These are phyloP conservation scores for Aschersonia sp. DNA, from an alignment of 2,329 filamentous ascomycete genomes.

Conservation along the genomic window DNA sequence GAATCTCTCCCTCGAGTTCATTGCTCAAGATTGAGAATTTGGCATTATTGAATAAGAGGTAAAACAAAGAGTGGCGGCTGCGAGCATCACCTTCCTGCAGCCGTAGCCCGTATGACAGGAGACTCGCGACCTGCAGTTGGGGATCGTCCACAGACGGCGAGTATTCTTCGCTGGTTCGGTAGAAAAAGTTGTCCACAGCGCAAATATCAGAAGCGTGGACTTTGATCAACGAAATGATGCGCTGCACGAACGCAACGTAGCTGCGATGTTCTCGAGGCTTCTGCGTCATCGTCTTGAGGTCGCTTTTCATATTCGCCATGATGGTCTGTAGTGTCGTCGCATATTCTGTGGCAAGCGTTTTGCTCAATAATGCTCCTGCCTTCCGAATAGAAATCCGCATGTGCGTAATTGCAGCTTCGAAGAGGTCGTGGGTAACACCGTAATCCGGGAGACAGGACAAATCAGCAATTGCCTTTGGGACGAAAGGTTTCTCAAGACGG, in stretches of 20 bases:
- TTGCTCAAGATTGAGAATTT: constrained; percentile 36
- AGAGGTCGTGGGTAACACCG: constrained; percentile 30
- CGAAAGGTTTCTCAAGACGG: constrained; percentile 24
- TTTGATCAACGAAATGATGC: constrained; percentile 37
- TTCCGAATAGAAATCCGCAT: constrained; percentile 35
- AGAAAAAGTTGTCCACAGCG: constrained; percentile 39
- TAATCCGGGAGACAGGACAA: constrained; percentile 29
- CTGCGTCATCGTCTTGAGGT: constrained; percentile 25
- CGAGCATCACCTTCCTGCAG: constrained; percentile 35
- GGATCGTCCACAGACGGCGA: constrained; percentile 40
- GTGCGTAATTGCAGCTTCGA: constrained; percentile 29
- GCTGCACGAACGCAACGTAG: constrained; percentile 36
- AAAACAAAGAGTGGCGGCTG: constrained; percentile 35
- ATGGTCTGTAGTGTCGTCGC: constrained; percentile 26
- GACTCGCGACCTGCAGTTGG: constrained; percentile 38
- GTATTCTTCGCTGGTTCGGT: constrained; percentile 39
- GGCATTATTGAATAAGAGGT: constrained; percentile 42
- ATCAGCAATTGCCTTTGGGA: constrained; percentile 23
- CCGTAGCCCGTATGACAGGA: constrained; percentile 40
- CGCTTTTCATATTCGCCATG: constrained; percentile 39
- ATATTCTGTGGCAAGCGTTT: constrained; percentile 23
- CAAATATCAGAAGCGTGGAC: constrained; percentile 39
- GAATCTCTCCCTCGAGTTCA: constrained; percentile 29
- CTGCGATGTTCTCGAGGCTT: constrained; percentile 25
- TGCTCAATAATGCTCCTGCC: constrained; percentile 19